Base-by-base conservation (phyloP, 23 red algal genomes). In the Gracilaria caudata region DNA sequence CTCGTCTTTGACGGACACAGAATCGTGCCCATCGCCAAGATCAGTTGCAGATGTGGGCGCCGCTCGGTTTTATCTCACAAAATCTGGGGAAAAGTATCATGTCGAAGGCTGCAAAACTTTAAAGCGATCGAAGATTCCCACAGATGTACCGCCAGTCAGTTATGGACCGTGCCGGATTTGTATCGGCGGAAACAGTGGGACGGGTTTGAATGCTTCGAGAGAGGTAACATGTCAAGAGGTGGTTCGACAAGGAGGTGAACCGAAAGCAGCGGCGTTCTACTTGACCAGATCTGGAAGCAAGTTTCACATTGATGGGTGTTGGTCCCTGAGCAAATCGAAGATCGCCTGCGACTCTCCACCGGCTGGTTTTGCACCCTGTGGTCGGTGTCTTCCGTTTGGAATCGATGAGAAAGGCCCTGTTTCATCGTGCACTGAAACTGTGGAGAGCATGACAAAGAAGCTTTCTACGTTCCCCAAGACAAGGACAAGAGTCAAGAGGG, bases 301-400 rank as follows among this genome's bases (percentile, higher is more conserved):
- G 58, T 63, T 63, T 28, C 58, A 63, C 58, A 63, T 63, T 32
- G 58, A 63, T 3, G 58, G 58, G 19, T 63, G 58, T 23, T 8
- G 24, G 12, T 28, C 58, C 5, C 25, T 63, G 58, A 29, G 58
- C 23, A 63, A 23, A 4, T 63, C 58, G 58, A 63, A 63, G 26
- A 63, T 63, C 7, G 7, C 3, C 4, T 63, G 58, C 24, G 58
- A 63, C 12, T 32, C 24, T 3, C 58, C 58, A 23, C 58, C 58
- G 1, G 26, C 58, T 9, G 58, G 25, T 63, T 63, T 32, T 32
- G 25, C 58, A 30, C 24, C 58, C 4, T 63, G 58, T 12, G 58
- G 58, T 30, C 19, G 19, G 7, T 63, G 58, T 23, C 58, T 63
- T 3, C 23, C 58, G 25, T 63, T 63, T 63, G 58, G 58, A 32